Evolutionary conservation across 176 grass and related monocot genomes (phyloP), one percentile per base, ranked within the genome.

Genomic region (Aegilops longissima): DNA sequence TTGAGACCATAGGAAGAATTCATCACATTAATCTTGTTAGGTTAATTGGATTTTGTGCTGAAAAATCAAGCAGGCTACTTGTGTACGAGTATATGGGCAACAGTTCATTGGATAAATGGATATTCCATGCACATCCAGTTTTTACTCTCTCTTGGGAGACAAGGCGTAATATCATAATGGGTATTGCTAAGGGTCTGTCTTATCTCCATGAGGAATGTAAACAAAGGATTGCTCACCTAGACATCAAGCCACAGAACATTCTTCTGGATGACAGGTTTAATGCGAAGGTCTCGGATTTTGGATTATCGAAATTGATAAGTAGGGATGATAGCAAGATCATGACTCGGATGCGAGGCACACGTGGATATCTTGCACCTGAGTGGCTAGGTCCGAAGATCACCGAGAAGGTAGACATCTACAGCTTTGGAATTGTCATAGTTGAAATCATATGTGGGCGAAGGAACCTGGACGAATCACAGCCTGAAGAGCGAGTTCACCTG

Each of bases 191-290:
- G 35, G 35, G 69, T 1, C n/a, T 72, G 36, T 72, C 69, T 6
- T 72, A 72, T 38, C 69, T 72, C 20, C 69, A 72, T 42, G 69
- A 72, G 5, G 36, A 42, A 40, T 72, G 69, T 12, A 3, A 72
- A 12, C 20, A 72, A 72, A 72, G 20, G 36, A 72, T 72, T 40
- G 69, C 69, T n/a, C 35, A 23, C 9, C 9, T 71, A 2, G 69
- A 71, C 69, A 71, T 71, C 35, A 71, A 71, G 68, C 69, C 69
- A 71, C 69, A 71, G 35, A 71, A 71, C 20, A 71, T 71, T 71
- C 69, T 71, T 36, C 36, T 72, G 9, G 68, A 72, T 72, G 69
- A 40, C 1, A 71, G 5, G 4, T 71, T 71, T 12, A 71, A 71
- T 0, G 35, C 20, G 4, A 71, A 71, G 35, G 9, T 71, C 18